A percentile compares a stretch with the other conserved stretches of the same genome.
Conservation (phyloP, 768 basidiomycete species). For the Leccinum imitatum region DNA sequence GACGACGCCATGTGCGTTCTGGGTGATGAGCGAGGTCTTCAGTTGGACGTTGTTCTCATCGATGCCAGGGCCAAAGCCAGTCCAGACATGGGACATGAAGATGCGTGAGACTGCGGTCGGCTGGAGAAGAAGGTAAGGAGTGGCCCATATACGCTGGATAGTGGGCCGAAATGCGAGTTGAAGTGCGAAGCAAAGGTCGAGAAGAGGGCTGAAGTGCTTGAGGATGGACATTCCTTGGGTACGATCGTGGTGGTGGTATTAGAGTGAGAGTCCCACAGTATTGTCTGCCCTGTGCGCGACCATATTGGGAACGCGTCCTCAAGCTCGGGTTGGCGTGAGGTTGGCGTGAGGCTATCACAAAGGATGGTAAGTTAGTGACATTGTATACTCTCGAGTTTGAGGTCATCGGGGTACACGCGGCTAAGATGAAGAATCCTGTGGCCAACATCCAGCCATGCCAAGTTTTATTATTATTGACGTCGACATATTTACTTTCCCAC, state of each 20-base stretch:
- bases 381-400: no score
- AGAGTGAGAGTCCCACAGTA: not conserved
- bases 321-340: not conserved
- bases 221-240: slow-evolving; percentile 16
- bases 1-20: slow-evolving; percentile 57
- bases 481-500: no score
- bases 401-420: not conserved
- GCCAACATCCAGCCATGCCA: not conserved
- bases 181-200: slow-evolving; percentile 43
- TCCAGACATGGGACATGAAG: slow-evolving; percentile 64
- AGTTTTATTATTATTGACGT: no score
- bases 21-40: slow-evolving; percentile 51
- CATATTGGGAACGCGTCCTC: slow-evolving; percentile 1
- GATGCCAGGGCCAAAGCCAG: slow-evolving; percentile 42
- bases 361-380: no score
- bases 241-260: slow-evolving; percentile 4
- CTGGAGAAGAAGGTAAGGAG: slow-evolving; percentile 46
- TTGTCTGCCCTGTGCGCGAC: no score
- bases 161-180: slow-evolving; percentile 46
- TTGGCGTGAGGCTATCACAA: not conserved
- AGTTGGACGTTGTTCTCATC: slow-evolving; percentile 42
- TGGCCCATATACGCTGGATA: slow-evolving; percentile 35
- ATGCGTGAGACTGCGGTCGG: slow-evolving; percentile 48
- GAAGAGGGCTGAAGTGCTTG: slow-evolving; percentile 36
- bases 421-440: no score